Conservation (phyloP, 2,329 filamentous ascomycete genomes). For the Exserohilum turcica region DNA sequence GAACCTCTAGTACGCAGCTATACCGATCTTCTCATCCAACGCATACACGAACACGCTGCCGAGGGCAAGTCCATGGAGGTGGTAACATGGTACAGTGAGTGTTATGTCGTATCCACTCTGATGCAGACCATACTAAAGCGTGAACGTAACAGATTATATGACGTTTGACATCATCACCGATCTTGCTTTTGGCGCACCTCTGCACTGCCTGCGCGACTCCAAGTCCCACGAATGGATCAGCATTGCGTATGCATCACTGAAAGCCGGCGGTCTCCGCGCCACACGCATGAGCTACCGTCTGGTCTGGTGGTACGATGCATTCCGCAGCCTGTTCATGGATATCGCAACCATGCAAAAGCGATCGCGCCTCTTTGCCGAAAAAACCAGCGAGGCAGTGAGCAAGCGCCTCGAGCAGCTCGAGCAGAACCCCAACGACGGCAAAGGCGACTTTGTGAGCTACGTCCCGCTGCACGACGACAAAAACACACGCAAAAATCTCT, state of each 20-base stretch:
- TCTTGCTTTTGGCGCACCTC: conserved; percentile 38
- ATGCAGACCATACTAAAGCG: background rate
- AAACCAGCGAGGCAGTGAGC: conserved; percentile 21
- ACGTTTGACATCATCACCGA: conserved; percentile 38
- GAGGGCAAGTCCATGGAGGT: conserved; percentile 27
- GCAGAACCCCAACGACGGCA: conserved; percentile 7
- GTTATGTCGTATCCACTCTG: conserved; percentile 9
- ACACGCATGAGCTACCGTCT: conserved; percentile 25
- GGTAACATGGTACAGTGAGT: conserved; percentile 36
- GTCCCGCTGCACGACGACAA: conserved; percentile 31
- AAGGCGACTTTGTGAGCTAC: conserved; percentile 36
- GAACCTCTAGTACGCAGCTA: conserved; percentile 48
- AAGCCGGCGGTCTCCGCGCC: conserved; percentile 16
- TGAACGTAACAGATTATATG: background rate
- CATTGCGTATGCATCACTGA: conserved; percentile 21
- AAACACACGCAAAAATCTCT: conserved; percentile 18
- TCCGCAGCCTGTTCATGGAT: conserved; percentile 19
- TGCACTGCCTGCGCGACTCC: conserved; percentile 38
- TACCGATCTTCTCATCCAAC: conserved; percentile 48
- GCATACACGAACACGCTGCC: conserved; percentile 32
- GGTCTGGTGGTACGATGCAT: conserved; percentile 21
- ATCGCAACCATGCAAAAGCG: conserved; percentile 4
- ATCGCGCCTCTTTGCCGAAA: conserved; percentile 25
- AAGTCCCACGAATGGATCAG: conserved; percentile 39
- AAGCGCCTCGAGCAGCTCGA: conserved; percentile 23